Percentiles rank a stretch among this genome's conserved stretches.
Evolutionary conservation across 345 rosid species (phyloP).

Genomic region (Syzygium oleosum): DNA sequence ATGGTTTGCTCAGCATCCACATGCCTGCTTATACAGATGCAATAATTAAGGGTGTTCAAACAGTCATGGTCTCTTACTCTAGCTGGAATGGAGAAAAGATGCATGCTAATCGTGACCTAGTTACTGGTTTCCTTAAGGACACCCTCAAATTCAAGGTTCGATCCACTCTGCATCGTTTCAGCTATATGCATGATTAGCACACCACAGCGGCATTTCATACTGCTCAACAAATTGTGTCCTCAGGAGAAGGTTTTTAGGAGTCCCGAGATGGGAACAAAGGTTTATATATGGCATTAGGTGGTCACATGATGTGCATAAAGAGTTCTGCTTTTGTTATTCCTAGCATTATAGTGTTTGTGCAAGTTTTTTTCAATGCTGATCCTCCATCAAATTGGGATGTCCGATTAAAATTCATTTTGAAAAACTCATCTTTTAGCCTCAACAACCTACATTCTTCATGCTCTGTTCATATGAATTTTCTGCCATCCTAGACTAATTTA

Average conservation of each 20-base stretch:
- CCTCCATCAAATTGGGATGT: not conserved
- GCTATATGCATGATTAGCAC: not conserved
- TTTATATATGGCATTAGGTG: not conserved
- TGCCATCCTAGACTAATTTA: not conserved
- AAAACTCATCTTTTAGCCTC: not conserved
- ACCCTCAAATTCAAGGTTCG: conserved; percentile 71
- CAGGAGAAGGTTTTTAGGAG: not conserved
- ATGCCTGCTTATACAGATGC: conserved; percentile 82
- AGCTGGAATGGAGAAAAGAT: conserved; percentile 96
- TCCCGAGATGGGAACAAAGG: not conserved
- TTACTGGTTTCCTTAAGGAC: conserved; percentile 78
- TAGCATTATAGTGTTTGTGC: not conserved
- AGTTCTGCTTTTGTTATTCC: not conserved
- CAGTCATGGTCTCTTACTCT: conserved; percentile 91
- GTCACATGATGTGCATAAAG: not conserved
- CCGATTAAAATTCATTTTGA: not conserved
- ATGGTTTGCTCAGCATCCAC: conserved; percentile 64
- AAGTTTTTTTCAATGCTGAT: not conserved
- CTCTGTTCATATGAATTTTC: not conserved
- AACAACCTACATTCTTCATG: not conserved
- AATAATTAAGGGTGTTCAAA: conserved; percentile 74
- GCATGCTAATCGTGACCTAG: conserved; percentile 69
- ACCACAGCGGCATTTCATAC: not conserved
- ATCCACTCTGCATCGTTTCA: not conserved
- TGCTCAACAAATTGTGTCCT: not conserved